These are phyloP conservation scores for Saturnispora silvae DNA, from an alignment of 805 yeast species.

Conservation along the genomic window DNA sequence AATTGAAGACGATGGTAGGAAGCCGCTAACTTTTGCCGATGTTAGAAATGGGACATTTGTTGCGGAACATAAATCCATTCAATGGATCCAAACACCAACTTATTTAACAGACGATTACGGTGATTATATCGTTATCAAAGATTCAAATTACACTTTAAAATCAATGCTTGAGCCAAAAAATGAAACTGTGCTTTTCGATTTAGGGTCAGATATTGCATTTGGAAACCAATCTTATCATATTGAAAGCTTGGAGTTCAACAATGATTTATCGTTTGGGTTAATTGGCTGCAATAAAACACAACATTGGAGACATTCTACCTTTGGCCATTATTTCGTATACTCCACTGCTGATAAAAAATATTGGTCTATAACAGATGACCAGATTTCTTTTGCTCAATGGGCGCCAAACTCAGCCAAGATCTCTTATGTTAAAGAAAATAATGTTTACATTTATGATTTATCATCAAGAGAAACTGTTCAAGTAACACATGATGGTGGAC, in stretches of 20 bases:
- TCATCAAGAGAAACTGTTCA: conserved; percentile 27
- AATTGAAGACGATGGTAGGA: conserved; percentile 9
- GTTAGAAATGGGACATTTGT: conserved; percentile 46
- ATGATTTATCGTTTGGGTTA: conserved; percentile 49
- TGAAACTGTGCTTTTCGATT: conserved; percentile 35
- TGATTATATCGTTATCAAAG: conserved; percentile 43
- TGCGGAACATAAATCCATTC: conserved; percentile 45
- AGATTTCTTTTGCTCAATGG: conserved; percentile 48
- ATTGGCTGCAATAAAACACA: conserved; percentile 51
- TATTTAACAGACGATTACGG: conserved; percentile 51
- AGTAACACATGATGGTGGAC: conserved; percentile 62
- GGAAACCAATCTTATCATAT: conserved; percentile 34
- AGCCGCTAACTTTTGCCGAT: conserved; percentile 30
- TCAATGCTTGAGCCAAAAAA: conserved; percentile 37
- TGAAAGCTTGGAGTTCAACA: conserved; percentile 51
- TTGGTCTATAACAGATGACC: conserved; percentile 16
- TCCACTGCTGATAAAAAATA: conserved; percentile 29
- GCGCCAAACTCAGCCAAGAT: conserved; percentile 59
- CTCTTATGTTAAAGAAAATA: conserved; percentile 59
- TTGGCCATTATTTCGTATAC: conserved; percentile 51
- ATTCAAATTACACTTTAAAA: conserved; percentile 43
- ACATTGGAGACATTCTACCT: conserved; percentile 67
- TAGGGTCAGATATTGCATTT: conserved; percentile 34
- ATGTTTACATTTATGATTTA: conserved; percentile 48
- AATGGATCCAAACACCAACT: conserved; percentile 54